A percentile compares a stretch with the other conserved stretches of the same genome.
Conservation (phyloP, 805 yeast species). For the Pichia nanzhaoensis region DNA sequence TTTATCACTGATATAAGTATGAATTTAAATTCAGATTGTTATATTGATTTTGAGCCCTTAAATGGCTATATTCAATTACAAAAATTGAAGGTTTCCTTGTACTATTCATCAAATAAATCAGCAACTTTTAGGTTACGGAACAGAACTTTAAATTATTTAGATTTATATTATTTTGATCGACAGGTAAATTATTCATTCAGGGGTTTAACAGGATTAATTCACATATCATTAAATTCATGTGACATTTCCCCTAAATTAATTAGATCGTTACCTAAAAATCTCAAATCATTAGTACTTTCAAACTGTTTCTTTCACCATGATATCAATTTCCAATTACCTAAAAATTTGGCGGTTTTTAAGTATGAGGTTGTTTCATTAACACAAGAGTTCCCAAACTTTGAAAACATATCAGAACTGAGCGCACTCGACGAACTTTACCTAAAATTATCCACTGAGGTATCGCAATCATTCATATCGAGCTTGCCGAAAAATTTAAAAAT, state of each 20-base stretch:
- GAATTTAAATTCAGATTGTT: constrained; percentile 2
- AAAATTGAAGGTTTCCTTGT: constrained; percentile 3
- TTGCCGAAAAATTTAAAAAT: constrained; percentile 1
- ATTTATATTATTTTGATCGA: constrained; percentile 4
- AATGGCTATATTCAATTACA: not conserved
- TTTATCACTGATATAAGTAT: constrained; percentile 6
- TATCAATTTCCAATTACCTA: not conserved
- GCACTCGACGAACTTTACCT: not conserved
- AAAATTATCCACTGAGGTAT: not conserved
- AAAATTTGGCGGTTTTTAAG: not conserved
- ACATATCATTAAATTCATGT: constrained; percentile 1
- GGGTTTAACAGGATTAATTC: not conserved
- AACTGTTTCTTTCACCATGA: constrained; percentile 3
- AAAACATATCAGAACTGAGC: not conserved
- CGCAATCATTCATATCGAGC: not conserved
- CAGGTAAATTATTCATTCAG: constrained; percentile 2
- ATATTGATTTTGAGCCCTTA: constrained; percentile 2
- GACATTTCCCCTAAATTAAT: constrained; percentile 1
- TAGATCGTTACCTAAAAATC: not conserved
- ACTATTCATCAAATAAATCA: constrained; percentile 4
- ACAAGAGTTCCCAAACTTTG: constrained; percentile 4
- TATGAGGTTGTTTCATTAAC: constrained; percentile 2
- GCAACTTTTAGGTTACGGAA: constrained; percentile 2
- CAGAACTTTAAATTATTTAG: not conserved
- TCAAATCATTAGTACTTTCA: not conserved